Evolutionary conservation across 2,329 filamentous ascomycete species (phyloP).

Genomic region (Grosmannia serpens): DNA sequence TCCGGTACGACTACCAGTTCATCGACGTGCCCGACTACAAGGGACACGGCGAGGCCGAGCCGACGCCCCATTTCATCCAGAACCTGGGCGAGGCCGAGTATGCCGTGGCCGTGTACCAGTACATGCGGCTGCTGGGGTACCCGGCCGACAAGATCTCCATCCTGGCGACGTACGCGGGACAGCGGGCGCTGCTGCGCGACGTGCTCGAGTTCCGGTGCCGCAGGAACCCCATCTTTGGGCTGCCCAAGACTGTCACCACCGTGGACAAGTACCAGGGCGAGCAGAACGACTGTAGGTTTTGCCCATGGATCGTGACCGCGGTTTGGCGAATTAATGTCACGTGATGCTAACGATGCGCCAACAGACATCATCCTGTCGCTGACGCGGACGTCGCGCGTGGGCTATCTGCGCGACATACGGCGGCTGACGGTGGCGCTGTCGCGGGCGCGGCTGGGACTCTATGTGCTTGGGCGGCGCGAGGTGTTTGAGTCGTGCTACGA

Average conservation of each 20-base stretch:
- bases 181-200: constrained; percentile 77
- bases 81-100: constrained; percentile 97
- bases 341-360: neutral
- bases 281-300: constrained; percentile 85
- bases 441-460: constrained; percentile 80
- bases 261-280: constrained; percentile 99
- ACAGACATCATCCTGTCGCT: constrained; percentile 86
- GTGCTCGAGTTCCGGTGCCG: constrained; percentile 76
- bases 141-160: constrained; percentile 76
- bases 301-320: too few species aligned
- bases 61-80: constrained; percentile 88
- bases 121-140: constrained; percentile 93
- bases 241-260: constrained; percentile 82
- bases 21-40: constrained; percentile 93
- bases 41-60: constrained; percentile 76
- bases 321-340: neutral
- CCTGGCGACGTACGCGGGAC: constrained; percentile 86
- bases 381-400: constrained; percentile 76
- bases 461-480: constrained; percentile 77
- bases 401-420: constrained; percentile 86
- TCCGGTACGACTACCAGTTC: constrained; percentile 92
- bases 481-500: constrained; percentile 87
- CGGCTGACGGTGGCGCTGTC: constrained; percentile 91
- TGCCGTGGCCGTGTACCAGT: constrained; percentile 87
- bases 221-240: constrained; percentile 71